Evolutionary conservation across 805 yeast species (phyloP).

Genomic region (Candida yuanshanica): DNA sequence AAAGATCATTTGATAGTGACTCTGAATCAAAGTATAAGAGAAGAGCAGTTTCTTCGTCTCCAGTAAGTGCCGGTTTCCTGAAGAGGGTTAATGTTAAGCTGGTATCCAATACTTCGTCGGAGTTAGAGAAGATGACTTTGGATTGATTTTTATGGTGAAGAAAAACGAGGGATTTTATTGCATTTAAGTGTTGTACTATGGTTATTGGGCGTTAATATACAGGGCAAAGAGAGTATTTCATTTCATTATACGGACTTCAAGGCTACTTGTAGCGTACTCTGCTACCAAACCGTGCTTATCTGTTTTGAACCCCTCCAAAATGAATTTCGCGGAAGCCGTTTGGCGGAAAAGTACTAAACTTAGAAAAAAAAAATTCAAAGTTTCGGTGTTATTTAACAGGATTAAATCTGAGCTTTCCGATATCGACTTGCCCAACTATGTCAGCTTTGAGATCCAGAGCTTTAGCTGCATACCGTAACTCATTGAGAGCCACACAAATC

Average conservation of each 20-base stretch:
- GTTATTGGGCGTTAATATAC: too few species aligned
- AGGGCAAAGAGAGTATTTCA: too few species aligned
- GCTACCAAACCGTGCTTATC: too few species aligned
- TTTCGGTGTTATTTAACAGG: background rate
- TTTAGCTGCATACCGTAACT: constrained; percentile 55
- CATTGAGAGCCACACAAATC: constrained; percentile 57
- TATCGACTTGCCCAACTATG: background rate
- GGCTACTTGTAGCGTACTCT: too few species aligned
- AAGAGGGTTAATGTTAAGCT: constrained; percentile 17
- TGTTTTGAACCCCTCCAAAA: too few species aligned
- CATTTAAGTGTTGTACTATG: too few species aligned
- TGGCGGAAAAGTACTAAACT: too few species aligned
- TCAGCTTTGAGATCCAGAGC: constrained; percentile 21
- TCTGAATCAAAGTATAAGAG: constrained; percentile 13
- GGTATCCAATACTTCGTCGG: constrained; percentile 19
- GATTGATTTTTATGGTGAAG: background rate
- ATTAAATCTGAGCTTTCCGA: background rate
- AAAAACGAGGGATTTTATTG: background rate
- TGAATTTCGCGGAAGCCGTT: too few species aligned
- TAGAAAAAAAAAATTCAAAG: background rate
- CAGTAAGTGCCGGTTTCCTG: constrained; percentile 15
- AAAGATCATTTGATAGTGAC: constrained; percentile 19
- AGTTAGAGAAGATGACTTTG: constrained; percentile 22
- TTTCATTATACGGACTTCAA: too few species aligned
- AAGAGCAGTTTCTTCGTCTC: constrained; percentile 25